Percentiles rank a stretch among this genome's conserved stretches.
These are phyloP conservation scores for Ogataea paraovalis DNA, from an alignment of 805 yeast species.

Conservation along the genomic window DNA sequence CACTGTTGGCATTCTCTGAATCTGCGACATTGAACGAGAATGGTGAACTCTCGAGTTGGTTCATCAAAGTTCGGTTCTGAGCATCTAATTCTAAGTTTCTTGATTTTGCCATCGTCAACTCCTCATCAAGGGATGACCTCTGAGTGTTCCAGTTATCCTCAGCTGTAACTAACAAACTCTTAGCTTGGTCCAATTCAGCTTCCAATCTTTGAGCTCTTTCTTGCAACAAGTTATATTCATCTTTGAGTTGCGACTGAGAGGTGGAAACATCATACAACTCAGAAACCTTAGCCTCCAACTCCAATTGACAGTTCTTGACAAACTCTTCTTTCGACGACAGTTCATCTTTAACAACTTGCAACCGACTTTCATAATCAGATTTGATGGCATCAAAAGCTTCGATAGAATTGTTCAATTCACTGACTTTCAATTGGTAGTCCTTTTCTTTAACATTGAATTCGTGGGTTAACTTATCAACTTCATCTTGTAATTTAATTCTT, in stretches of 20 bases:
- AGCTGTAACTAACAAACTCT: slow-evolving; percentile 31
- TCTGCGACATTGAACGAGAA: slow-evolving; percentile 11
- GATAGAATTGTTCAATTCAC: slow-evolving; percentile 22
- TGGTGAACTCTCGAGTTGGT: slow-evolving; percentile 50
- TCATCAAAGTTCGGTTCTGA: slow-evolving; percentile 66
- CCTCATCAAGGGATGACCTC: slow-evolving; percentile 39
- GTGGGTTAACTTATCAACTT: slow-evolving; percentile 9
- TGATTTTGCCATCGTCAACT: slow-evolving; percentile 40
- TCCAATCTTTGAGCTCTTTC: slow-evolving; percentile 35
- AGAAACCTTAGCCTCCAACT: slow-evolving; percentile 19
- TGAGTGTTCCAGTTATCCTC: slow-evolving; percentile 46
- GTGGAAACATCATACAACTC: slow-evolving; percentile 30
- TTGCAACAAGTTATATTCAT: slow-evolving; percentile 19
- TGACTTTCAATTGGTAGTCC: slow-evolving; percentile 17
- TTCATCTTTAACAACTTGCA: slow-evolving; percentile 30
- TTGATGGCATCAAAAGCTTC: slow-evolving; percentile 24
- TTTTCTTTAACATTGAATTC: slow-evolving; percentile 10
- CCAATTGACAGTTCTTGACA: slow-evolving; percentile 14
- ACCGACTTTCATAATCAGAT: slow-evolving; percentile 29
- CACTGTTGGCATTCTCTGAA: slow-evolving; percentile 23
- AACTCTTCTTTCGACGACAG: slow-evolving; percentile 23
- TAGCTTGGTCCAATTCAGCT: slow-evolving; percentile 31
- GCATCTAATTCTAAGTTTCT: slow-evolving; percentile 53
- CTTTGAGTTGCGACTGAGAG: slow-evolving; percentile 12
- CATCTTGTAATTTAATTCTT: slow-evolving; percentile 11